These are phyloP conservation scores for Aspergillus glaucus DNA, from an alignment of 2,329 filamentous ascomycete genomes.

Conservation along the genomic window DNA sequence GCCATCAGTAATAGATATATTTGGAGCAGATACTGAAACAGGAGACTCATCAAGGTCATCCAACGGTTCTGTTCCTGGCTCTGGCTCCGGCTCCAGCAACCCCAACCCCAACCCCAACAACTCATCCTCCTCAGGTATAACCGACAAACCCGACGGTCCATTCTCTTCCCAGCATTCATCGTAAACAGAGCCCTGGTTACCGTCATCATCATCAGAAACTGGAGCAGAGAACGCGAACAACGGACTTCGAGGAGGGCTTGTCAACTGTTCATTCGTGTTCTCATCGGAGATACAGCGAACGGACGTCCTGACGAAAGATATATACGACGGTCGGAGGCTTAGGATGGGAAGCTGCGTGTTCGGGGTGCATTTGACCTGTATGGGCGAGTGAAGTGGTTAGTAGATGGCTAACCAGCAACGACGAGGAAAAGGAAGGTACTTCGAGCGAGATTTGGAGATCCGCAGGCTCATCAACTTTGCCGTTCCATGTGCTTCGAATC, in stretches of 20 bases:
- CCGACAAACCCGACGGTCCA: no score
- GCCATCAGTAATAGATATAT: neutral
- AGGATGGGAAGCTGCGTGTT: slow-evolving; percentile 17
- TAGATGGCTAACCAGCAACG: neutral
- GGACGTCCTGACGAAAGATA: slow-evolving; percentile 10
- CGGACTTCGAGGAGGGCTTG: slow-evolving; percentile 9
- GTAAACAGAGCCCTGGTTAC: neutral
- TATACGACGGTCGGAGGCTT: slow-evolving; percentile 7
- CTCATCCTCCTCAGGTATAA: no score
- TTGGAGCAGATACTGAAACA: no score
- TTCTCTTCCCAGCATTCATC: no score
- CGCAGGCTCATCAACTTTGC: slow-evolving; percentile 16
- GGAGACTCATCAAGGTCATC: no score
- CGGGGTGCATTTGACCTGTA: slow-evolving; percentile 20
- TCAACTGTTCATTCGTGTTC: no score
- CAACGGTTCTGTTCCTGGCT: no score
- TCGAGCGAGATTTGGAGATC: slow-evolving; percentile 23
- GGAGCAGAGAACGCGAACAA: slow-evolving; percentile 11
- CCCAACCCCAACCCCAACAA: no score
- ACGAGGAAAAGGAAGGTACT: slow-evolving; percentile 15
- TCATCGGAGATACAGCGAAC: slow-evolving; percentile 3
- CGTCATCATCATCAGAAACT: neutral
- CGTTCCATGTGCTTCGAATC: slow-evolving; percentile 27
- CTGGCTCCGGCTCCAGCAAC: no score
- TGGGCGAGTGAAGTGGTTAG: neutral